These are phyloP conservation scores for Nannochloris sp. DNA, from an alignment of 139 green algal species.

Conservation along the genomic window DNA sequence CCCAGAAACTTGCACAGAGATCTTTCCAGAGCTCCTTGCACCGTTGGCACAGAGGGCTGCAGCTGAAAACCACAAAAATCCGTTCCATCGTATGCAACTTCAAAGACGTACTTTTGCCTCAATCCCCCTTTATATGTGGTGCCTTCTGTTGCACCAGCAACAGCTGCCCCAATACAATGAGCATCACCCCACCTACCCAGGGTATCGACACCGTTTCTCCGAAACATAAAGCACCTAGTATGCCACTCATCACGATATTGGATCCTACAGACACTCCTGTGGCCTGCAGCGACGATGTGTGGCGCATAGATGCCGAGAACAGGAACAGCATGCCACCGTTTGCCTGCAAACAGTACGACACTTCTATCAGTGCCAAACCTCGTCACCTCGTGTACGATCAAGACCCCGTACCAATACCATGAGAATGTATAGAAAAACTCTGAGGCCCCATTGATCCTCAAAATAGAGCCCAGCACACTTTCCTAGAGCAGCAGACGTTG, in stretches of 20 bases:
- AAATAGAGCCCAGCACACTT: not conserved
- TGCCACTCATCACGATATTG: not conserved
- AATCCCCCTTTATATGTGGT: not conserved
- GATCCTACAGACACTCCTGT: not conserved
- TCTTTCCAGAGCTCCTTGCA: conserved; percentile 6
- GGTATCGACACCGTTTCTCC: not conserved
- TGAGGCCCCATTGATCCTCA: not conserved
- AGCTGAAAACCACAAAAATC: conserved; percentile 8
- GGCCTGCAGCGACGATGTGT: not conserved
- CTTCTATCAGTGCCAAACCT: too few species aligned
- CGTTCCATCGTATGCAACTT: conserved; percentile 10
- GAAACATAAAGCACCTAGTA: not conserved
- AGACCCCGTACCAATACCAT: not conserved
- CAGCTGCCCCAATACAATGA: not conserved
- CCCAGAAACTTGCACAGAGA: not conserved
- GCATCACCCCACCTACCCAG: not conserved
- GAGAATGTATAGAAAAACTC: not conserved
- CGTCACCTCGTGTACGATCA: too few species aligned
- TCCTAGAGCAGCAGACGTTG: not conserved
- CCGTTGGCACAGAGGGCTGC: conserved; percentile 1
- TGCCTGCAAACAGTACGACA: not conserved
- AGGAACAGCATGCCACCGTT: not conserved
- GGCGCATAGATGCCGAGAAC: not conserved
- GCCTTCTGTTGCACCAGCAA: not conserved
- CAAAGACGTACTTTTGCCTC: not conserved